Conservation (phyloP, 2,329 filamentous ascomycete species). For the Cladosporium velox region DNA sequence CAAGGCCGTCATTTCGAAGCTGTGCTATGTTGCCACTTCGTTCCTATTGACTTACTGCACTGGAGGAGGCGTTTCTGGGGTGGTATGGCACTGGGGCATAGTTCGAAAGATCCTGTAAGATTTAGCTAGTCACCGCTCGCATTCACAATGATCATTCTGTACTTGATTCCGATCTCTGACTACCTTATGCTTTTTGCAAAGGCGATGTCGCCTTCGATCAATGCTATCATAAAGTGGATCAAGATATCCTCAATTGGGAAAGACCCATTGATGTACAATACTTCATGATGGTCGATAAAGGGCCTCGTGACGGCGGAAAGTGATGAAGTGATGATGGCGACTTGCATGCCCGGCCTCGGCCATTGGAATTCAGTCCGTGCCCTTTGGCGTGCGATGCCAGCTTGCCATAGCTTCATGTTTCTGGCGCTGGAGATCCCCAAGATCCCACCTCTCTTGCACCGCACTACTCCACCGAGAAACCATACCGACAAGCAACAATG, state of each 20-base stretch:
- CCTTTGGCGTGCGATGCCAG: conserved; percentile 1
- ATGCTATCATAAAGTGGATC: not conserved
- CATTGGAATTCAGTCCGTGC: conserved; percentile 6
- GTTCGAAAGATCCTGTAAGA: not conserved
- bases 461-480: not conserved
- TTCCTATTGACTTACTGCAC: not conserved
- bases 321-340: not conserved
- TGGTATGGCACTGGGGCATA: not conserved
- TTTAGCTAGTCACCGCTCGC: not conserved
- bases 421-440: not conserved
- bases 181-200: not conserved
- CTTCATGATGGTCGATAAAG: not conserved
- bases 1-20: not conserved
- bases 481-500: conserved; percentile 52
- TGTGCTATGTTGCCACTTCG: not conserved
- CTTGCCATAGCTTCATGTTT: conserved; percentile 3
- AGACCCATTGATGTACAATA: not conserved
- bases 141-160: not conserved
- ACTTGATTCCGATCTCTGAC: not conserved
- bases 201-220: not conserved
- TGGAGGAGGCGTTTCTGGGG: not conserved
- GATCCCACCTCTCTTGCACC: conserved; percentile 2
- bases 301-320: not conserved
- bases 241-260: not conserved
- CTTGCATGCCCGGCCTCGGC: not conserved